These are phyloP conservation scores for Bonia amplexicaulis DNA, from an alignment of 176 grass and related monocot species.

Conservation along the genomic window DNA sequence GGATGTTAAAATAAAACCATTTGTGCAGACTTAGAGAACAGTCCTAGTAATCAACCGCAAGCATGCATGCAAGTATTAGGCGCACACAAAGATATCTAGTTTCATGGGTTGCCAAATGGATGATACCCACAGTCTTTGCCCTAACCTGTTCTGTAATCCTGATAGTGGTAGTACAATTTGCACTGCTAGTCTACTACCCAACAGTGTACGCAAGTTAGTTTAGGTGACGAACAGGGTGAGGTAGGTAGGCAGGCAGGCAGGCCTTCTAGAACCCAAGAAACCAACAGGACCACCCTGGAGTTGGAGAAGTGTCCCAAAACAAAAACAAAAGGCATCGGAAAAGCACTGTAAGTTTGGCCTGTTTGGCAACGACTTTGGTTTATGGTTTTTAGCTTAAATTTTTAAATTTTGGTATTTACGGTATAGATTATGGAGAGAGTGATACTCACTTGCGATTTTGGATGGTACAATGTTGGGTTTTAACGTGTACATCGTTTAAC, in stretches of 20 bases:
- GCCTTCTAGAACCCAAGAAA: slow-evolving; percentile 60
- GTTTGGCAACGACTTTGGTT: too few species aligned
- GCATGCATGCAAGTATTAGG: not conserved
- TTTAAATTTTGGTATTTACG: too few species aligned
- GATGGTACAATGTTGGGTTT: too few species aligned
- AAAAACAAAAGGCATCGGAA: slow-evolving; percentile 15
- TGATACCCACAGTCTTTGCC: slow-evolving; percentile 2
- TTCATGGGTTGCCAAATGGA: slow-evolving; percentile 21
- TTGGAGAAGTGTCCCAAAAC: slow-evolving; percentile 8
- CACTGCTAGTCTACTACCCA: not conserved
- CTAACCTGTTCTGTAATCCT: not conserved
- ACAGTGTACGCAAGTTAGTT: slow-evolving; percentile 13
- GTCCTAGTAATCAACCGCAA: not conserved
- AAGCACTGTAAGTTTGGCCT: not conserved
- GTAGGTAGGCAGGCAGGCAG: slow-evolving; percentile 15
- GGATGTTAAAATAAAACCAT: not conserved
- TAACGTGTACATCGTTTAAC: too few species aligned
- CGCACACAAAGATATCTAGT: not conserved
- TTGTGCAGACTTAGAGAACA: not conserved
- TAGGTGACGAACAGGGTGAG: slow-evolving; percentile 17
- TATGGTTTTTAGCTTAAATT: too few species aligned
- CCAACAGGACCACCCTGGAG: not conserved
- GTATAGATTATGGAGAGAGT: too few species aligned
- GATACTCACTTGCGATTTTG: too few species aligned
- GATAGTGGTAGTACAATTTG: not conserved